Conservation (phyloP, 2,329 filamentous ascomycete genomes). For the Calonectria pseudoreteaudii region DNA sequence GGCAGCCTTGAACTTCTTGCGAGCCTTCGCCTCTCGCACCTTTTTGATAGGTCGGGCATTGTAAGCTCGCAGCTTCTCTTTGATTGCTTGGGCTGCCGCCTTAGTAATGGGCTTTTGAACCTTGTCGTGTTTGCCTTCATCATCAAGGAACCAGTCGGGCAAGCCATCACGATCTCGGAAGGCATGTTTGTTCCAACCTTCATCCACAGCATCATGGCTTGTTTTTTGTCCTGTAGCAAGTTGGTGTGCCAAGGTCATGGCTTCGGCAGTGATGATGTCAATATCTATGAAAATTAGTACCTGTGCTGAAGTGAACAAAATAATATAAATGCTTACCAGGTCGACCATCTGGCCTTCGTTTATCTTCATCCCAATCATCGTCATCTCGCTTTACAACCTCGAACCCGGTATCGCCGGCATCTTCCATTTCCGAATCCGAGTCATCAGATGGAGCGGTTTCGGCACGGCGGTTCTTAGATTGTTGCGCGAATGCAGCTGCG, state of each 20-base stretch:
- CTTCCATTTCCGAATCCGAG: conserved; percentile 49
- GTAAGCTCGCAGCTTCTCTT: conserved; percentile 90
- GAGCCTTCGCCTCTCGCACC: conserved; percentile 93
- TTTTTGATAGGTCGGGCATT: conserved; percentile 99
- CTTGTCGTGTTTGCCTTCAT: conserved; percentile 87
- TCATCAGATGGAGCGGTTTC: conserved; percentile 33
- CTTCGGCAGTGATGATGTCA: conserved; percentile 99
- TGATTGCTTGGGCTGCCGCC: conserved; percentile 89
- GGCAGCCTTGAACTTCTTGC: conserved; percentile 97
- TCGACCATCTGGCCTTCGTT: conserved; percentile 72
- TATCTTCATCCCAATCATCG: conserved; percentile 76
- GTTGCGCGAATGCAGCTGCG: conserved; percentile 39
- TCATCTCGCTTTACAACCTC: conserved; percentile 68
- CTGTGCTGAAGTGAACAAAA: neutral
- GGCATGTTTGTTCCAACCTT: conserved; percentile 91
- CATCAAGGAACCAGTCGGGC: conserved; percentile 98
- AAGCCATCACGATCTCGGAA: conserved; percentile 93
- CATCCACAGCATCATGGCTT: conserved; percentile 84
- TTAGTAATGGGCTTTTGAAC: conserved; percentile 90
- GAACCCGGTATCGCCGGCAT: conserved; percentile 62
- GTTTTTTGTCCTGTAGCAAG: conserved; percentile 89
- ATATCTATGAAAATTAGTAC: conserved; percentile 69
- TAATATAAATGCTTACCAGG: conserved; percentile 58
- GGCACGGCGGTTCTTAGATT: conserved; percentile 43
- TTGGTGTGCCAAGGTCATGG: conserved; percentile 95